phyloP scores from a whole-genome alignment of 371 early-diverging fungal genomes.

The Rhizopus delemar region DNA sequence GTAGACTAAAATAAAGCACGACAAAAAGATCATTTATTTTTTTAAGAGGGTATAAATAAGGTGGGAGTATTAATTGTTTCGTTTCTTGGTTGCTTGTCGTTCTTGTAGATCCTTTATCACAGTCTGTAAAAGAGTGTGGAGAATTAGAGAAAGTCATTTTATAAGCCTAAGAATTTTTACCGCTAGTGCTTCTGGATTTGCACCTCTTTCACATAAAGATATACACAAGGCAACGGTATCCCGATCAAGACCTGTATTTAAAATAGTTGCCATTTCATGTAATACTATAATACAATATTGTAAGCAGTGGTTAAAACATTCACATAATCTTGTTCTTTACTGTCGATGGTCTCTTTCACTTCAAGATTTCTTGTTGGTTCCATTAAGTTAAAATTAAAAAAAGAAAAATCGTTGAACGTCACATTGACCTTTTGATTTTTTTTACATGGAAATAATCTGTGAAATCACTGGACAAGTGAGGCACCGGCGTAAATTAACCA shows the following conservation, averaged over 20 bases:
- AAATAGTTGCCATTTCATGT: conserved; percentile 24
- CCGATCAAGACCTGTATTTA: conserved; percentile 29
- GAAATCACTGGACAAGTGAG: conserved; percentile 46
- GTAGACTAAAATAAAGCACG: conserved; percentile 1
- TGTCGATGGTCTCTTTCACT: conserved; percentile 27
- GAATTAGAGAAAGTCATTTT: not conserved
- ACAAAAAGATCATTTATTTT: conserved; percentile 2
- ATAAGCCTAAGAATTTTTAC: conserved; percentile 5
- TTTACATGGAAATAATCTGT: not conserved
- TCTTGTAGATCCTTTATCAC: conserved; percentile 27
- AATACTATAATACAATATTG: conserved; percentile 8
- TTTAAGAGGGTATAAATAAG: not conserved
- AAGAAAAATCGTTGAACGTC: not conserved
- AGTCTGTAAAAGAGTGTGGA: conserved; percentile 9
- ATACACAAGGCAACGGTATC: conserved; percentile 27
- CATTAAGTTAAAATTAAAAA: conserved; percentile 8
- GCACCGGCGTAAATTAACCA: conserved; percentile 47
- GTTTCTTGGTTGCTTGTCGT: conserved; percentile 10
- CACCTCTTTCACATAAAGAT: conserved; percentile 31
- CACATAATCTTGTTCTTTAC: conserved; percentile 5
- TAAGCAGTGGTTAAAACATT: not conserved
- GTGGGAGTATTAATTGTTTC: not conserved
- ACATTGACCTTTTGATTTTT: not conserved
- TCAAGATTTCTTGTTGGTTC: conserved; percentile 21
- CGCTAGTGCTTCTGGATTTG: conserved; percentile 34